These are phyloP conservation scores for Suillus variegatus DNA, from an alignment of 768 basidiomycete species.

Conservation along the genomic window DNA sequence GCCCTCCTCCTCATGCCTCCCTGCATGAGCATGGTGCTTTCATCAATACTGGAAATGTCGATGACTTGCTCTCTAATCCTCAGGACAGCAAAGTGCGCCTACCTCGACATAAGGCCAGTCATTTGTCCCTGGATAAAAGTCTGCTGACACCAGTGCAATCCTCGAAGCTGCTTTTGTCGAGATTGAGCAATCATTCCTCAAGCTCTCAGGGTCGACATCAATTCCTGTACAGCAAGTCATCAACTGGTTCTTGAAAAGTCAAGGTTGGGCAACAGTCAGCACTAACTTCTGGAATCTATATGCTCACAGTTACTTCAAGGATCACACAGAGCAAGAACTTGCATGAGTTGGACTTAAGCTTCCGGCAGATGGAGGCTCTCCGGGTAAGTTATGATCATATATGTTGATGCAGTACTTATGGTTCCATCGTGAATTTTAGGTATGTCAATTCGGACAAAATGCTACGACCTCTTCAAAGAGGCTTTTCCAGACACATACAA, in stretches of 20 bases:
- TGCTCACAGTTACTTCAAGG: slow-evolving; percentile 1
- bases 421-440: too few relatives aligned
- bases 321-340: slow-evolving; percentile 11
- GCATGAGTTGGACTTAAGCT: background rate
- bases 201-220: slow-evolving; percentile 6
- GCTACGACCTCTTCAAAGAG: too few relatives aligned
- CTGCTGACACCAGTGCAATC: background rate
- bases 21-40: background rate
- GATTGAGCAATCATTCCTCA: background rate
- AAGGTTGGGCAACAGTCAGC: background rate
- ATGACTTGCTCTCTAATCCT: background rate
- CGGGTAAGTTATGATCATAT: background rate
- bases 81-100: background rate
- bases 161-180: slow-evolving; percentile 1
- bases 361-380: background rate
- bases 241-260: slow-evolving; percentile 13
- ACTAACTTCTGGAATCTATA: slow-evolving; percentile 5
- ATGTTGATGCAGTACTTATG: too few relatives aligned
- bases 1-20: background rate
- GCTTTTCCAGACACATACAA: too few relatives aligned
- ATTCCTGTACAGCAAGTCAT: slow-evolving; percentile 7
- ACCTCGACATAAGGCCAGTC: background rate
- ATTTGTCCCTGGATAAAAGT: background rate
- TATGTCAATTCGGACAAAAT: too few relatives aligned
- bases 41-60: background rate